Percentiles rank a stretch among this genome's conserved stretches.
Conservation (phyloP, 306 rosid genomes). For the Begonia peltatifolia region DNA sequence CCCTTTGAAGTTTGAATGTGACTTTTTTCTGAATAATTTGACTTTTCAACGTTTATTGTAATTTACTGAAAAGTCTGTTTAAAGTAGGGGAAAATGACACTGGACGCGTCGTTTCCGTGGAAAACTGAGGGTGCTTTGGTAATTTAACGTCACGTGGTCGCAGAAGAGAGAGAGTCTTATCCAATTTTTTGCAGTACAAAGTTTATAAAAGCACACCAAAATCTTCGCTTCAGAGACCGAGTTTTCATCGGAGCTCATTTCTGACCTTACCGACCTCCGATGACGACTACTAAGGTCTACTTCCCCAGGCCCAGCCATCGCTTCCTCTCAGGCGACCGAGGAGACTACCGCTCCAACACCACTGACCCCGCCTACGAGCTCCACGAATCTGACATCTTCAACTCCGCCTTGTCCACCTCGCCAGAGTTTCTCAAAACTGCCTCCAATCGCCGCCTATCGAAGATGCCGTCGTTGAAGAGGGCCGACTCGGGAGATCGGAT, state of each 20-base stretch:
- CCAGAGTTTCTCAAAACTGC: constrained; percentile 41
- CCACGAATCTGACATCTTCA: constrained; percentile 68
- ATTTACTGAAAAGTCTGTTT: too few species aligned
- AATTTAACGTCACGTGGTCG: background rate
- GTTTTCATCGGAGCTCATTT: background rate
- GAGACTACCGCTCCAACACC: constrained; percentile 12
- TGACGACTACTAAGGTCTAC: constrained; percentile 50
- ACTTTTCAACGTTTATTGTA: too few species aligned
- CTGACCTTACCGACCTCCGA: constrained; percentile 1
- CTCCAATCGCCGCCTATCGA: constrained; percentile 16
- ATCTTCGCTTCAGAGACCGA: background rate
- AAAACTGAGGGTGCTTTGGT: background rate
- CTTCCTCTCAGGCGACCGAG: constrained; percentile 30
- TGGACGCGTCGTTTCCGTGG: background rate
- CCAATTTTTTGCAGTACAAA: background rate
- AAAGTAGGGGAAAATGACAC: too few species aligned
- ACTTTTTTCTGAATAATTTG: too few species aligned
- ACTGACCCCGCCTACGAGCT: constrained; percentile 48
- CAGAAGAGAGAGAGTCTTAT: background rate
- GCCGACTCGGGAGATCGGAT: constrained; percentile 17
- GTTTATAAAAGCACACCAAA: background rate
- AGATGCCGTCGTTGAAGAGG: constrained; percentile 15
- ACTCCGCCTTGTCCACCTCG: constrained; percentile 32
- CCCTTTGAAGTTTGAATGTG: too few species aligned
- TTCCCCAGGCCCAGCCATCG: constrained; percentile 32